Conservation (phyloP, 805 yeast species). For the Yarrowia yakushimensis region DNA sequence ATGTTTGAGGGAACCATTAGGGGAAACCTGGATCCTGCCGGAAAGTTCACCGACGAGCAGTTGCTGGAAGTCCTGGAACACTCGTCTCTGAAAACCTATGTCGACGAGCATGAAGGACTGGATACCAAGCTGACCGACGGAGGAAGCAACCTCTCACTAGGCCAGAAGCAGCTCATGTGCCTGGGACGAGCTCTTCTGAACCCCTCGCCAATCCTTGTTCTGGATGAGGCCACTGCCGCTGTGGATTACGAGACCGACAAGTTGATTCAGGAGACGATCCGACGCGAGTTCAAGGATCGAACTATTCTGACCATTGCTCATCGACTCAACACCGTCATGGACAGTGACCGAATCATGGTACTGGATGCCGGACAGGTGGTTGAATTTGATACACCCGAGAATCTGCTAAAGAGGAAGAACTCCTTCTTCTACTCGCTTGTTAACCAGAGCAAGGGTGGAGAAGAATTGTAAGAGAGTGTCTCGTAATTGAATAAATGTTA, state of each 20-base stretch:
- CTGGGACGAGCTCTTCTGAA: constrained; percentile 74
- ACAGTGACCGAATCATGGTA: constrained; percentile 70
- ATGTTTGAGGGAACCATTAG: constrained; percentile 76
- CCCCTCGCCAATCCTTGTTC: constrained; percentile 61
- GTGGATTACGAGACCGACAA: constrained; percentile 78
- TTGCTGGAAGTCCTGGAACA: constrained; percentile 67
- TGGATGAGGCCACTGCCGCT: constrained; percentile 80
- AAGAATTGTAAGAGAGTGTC: neutral
- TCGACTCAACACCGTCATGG: constrained; percentile 75
- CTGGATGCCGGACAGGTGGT: constrained; percentile 66
- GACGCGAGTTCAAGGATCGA: constrained; percentile 59
- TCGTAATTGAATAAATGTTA: too few species aligned
- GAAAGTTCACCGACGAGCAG: constrained; percentile 50
- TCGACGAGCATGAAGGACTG: constrained; percentile 36
- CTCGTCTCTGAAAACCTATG: constrained; percentile 51
- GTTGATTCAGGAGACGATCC: constrained; percentile 70
- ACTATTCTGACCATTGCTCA: constrained; percentile 85
- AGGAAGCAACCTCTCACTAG: constrained; percentile 74
- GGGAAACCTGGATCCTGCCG: constrained; percentile 75
- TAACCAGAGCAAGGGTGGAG: constrained; percentile 5
- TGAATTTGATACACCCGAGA: constrained; percentile 68
- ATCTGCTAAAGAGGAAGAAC: constrained; percentile 38
- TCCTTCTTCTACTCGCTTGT: constrained; percentile 13
- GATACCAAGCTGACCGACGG: constrained; percentile 59
- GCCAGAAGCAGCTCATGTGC: constrained; percentile 77